Conservation (phyloP, 768 basidiomycete genomes). For the Leccinum ochraceum region DNA sequence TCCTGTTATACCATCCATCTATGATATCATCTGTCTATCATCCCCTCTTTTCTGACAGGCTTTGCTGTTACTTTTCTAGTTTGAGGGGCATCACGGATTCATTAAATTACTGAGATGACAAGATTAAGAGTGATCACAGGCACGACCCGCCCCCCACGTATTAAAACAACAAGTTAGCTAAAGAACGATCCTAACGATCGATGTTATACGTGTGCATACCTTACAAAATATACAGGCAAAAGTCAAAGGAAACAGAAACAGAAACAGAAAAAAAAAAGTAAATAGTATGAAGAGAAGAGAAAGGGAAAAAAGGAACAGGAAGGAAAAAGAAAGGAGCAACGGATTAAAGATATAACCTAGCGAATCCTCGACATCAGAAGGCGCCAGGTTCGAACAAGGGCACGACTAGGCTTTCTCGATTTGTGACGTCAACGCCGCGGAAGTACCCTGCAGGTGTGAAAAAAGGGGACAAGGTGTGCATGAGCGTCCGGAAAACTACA, state of each 20-base stretch:
- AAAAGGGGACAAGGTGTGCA: background rate
- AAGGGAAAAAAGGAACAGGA: background rate
- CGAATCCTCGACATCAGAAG: slow-evolving; percentile 19
- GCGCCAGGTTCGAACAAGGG: slow-evolving; percentile 31
- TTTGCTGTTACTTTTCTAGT: background rate
- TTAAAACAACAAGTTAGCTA: slow-evolving; percentile 16
- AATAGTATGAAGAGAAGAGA: background rate
- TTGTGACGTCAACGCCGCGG: slow-evolving; percentile 35
- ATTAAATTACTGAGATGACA: background rate
- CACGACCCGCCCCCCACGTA: slow-evolving; percentile 8
- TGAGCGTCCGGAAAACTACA: background rate
- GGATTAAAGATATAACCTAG: slow-evolving; percentile 1
- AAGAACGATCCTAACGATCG: slow-evolving; percentile 16
- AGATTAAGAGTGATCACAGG: background rate
- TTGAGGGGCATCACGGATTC: background rate
- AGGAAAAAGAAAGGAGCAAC: background rate
- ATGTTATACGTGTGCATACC: slow-evolving; percentile 13
- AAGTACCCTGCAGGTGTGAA: slow-evolving; percentile 27
- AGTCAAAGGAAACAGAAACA: background rate
- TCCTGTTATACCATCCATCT: background rate
- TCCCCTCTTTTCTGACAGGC: background rate
- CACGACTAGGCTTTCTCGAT: slow-evolving; percentile 29
- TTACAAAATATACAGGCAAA: slow-evolving; percentile 24
- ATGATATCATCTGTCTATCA: background rate
- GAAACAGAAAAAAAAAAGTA: background rate